These are phyloP conservation scores for Skeletonema grethae DNA, from an alignment of 108 stramenopile genomes.

Conservation along the genomic window DNA sequence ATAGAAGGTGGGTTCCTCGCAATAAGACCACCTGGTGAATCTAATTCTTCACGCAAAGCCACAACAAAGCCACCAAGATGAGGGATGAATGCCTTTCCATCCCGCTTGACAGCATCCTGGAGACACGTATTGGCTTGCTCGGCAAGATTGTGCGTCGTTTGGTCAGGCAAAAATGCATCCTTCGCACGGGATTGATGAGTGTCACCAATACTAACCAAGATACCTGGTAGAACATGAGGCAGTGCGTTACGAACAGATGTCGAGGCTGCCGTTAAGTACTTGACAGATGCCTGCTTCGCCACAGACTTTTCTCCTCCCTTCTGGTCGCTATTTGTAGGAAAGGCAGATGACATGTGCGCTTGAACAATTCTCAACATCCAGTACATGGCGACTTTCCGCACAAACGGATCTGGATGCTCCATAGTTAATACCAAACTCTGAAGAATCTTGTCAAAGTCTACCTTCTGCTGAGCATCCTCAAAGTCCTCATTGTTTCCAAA, in stretches of 20 bases:
- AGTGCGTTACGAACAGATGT: constrained; percentile 81
- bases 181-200: constrained; percentile 64
- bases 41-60: constrained; percentile 83
- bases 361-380: constrained; percentile 89
- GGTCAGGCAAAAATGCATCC: constrained; percentile 80
- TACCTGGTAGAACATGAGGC: constrained; percentile 84
- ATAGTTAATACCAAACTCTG: constrained; percentile 83
- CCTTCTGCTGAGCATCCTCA: constrained; percentile 66
- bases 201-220: constrained; percentile 79
- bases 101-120: constrained; percentile 76
- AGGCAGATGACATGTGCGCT: constrained; percentile 66
- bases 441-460: constrained; percentile 88
- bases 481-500: constrained; percentile 67
- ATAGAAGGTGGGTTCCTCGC: constrained; percentile 75
- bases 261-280: constrained; percentile 61
- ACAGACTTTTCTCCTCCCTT: neutral
- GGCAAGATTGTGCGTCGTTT: constrained; percentile 82
- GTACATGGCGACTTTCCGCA: constrained; percentile 90
- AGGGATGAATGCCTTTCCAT: constrained; percentile 77
- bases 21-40: constrained; percentile 80
- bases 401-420: constrained; percentile 92
- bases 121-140: constrained; percentile 81
- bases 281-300: constrained; percentile 1
- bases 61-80: constrained; percentile 87
- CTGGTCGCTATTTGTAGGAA: constrained; percentile 12